A percentile compares a stretch with the other conserved stretches of the same genome.
Conservation (phyloP, 306 rosid species). For the Sphenostylis stenocarpa region DNA sequence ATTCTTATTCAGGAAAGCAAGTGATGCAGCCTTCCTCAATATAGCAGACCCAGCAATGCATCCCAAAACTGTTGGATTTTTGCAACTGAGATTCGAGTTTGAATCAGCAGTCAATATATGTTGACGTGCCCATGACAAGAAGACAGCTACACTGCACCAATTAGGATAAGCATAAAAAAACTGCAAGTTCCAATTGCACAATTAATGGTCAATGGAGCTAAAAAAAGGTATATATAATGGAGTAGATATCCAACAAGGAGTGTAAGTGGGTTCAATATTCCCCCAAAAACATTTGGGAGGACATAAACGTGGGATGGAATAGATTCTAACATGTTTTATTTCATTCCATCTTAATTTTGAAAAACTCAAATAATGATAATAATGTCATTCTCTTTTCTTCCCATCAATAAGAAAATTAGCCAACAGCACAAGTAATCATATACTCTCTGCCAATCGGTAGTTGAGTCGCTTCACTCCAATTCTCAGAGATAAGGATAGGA, state of each 20-base stretch:
- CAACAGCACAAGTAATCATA: neutral
- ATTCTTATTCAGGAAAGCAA: conserved; percentile 74
- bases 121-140: conserved; percentile 14
- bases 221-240: neutral
- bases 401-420: neutral
- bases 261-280: neutral
- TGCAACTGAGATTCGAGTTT: conserved; percentile 33
- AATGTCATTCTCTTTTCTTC: neutral
- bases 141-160: conserved; percentile 15
- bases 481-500: neutral
- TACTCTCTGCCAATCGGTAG: neutral
- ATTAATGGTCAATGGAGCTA: neutral
- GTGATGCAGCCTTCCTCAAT: conserved; percentile 87
- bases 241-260: neutral
- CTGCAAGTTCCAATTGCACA: neutral
- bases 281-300: too few relatives aligned
- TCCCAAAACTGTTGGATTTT: conserved; percentile 76
- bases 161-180: neutral
- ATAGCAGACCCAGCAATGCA: conserved; percentile 84
- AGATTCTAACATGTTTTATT: neutral
- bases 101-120: neutral
- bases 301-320: neutral
- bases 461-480: neutral
- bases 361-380: neutral
- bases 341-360: neutral